Evolutionary conservation across 83 land plant species (phyloP), one percentile per base, ranked within the genome.

Genomic region (Diphasiastrum complanatum): DNA sequence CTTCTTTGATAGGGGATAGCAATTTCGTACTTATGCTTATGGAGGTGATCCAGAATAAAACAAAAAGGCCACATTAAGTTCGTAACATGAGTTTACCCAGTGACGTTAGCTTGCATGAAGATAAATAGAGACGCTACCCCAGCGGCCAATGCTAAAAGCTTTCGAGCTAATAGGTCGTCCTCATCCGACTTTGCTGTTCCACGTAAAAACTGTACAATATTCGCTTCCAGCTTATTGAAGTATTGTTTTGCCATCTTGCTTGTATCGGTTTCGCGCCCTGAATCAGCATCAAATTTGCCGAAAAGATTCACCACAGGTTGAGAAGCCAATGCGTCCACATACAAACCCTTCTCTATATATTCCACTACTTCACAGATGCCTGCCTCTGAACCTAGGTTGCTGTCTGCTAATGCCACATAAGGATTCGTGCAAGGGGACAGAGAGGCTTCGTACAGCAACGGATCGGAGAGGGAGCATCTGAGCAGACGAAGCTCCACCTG

Each of bases 401-500:
- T 5, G n/a, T 12, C 0, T 48, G 43, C 4, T 33, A 22, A n/a
- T n/a, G n/a, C n/a, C n/a, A n/a, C n/a, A n/a, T n/a, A n/a, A n/a
- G n/a, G n/a, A n/a, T n/a, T n/a, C n/a, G n/a, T 19, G 33, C 19
- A 23, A 34, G 19, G 11, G 35, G 25, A 0, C 40, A 25, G n/a
- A 59, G 24, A 2, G 45, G 29, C 4, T 47, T n/a, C n/a, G n/a
- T n/a, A n/a, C n/a, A 22, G 8, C 54, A n/a, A n/a, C n/a, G n/a
- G n/a, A n/a, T n/a, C 56, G 4, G 68, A n/a, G 1, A 78, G 52
- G 57, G 88, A 64, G 65, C 80, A 81, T 47, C 75, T 74, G 43
- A 84, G 75, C 28, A 84, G 82, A 16, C 85, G 88, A n/a, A 84
- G 85, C 78, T 84, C 88, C 51, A n/a, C n/a, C n/a, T n/a, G n/a